These are phyloP conservation scores for Colletotrichum sp. DNA, from an alignment of 2,329 filamentous ascomycete genomes.

Conservation along the genomic window DNA sequence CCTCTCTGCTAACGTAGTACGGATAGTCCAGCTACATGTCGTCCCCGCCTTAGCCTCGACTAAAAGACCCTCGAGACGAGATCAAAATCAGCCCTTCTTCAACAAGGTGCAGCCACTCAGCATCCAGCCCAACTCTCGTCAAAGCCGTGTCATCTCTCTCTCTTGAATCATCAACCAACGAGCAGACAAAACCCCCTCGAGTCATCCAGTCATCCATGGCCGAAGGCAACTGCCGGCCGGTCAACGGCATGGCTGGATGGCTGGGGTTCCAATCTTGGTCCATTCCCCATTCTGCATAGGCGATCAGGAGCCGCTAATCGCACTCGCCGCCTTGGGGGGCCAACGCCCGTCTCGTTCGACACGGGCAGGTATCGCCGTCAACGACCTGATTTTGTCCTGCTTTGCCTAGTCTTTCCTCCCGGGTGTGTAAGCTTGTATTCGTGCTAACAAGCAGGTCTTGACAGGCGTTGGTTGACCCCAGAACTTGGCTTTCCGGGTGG, in stretches of 20 bases:
- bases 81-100: neutral
- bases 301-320: slow-evolving; percentile 3
- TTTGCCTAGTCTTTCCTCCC: neutral
- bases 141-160: neutral
- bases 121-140: neutral
- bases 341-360: neutral
- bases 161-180: neutral
- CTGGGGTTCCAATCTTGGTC: neutral
- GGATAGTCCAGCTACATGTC: neutral
- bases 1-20: neutral
- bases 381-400: neutral
- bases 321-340: neutral
- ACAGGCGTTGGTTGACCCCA: neutral
- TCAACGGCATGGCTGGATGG: neutral
- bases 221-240: slow-evolving; percentile 10
- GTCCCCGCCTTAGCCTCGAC: neutral
- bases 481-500: neutral
- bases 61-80: neutral
- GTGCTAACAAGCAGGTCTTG: neutral
- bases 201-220: neutral
- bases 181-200: neutral
- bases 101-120: neutral
- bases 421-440: neutral
- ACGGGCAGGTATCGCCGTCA: neutral
- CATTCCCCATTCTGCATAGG: neutral